Percentiles rank a stretch among this genome's conserved stretches.
These are phyloP conservation scores for Suhomyces wounanorum DNA, from an alignment of 1,139 yeast genomes.

Conservation along the genomic window DNA sequence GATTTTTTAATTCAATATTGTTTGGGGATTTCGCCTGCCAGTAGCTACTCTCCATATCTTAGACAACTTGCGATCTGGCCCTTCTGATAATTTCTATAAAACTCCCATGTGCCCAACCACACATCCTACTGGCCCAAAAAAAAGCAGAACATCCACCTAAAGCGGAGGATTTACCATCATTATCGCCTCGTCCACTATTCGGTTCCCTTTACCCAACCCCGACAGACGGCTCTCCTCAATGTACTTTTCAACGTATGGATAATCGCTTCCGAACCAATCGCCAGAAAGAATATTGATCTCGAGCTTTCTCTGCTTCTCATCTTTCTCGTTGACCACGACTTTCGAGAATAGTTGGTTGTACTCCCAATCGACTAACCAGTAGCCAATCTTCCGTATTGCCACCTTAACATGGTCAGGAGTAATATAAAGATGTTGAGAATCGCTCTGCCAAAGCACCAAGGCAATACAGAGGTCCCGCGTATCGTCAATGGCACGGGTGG, in stretches of 20 bases:
- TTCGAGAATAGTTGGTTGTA: slow-evolving; percentile 21
- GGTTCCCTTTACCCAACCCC: slow-evolving; percentile 39
- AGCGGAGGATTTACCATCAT: slow-evolving; percentile 43
- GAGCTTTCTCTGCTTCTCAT: slow-evolving; percentile 22
- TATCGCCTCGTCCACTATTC: slow-evolving; percentile 42
- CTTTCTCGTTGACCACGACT: slow-evolving; percentile 8
- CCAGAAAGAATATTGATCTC: slow-evolving; percentile 44
- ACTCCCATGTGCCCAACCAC: not conserved
- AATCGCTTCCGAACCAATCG: slow-evolving; percentile 51
- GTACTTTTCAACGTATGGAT: slow-evolving; percentile 37
- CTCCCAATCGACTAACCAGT: slow-evolving; percentile 53
- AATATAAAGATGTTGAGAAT: slow-evolving; percentile 25
- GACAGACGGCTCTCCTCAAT: slow-evolving; percentile 26
- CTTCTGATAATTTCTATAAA: not conserved
- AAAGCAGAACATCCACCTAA: not conserved
- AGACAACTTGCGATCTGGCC: too few species aligned
- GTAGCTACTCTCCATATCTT: too few species aligned
- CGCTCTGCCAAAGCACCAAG: slow-evolving; percentile 32
- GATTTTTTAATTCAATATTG: too few species aligned
- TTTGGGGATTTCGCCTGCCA: too few species aligned
- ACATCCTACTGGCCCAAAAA: not conserved
- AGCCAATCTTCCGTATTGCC: slow-evolving; percentile 46
- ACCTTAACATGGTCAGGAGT: slow-evolving; percentile 45
- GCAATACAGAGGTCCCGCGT: slow-evolving; percentile 31
- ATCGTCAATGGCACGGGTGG: slow-evolving; percentile 35